Conservation (phyloP, 345 rosid genomes). For the Eucalyptus microcorys region DNA sequence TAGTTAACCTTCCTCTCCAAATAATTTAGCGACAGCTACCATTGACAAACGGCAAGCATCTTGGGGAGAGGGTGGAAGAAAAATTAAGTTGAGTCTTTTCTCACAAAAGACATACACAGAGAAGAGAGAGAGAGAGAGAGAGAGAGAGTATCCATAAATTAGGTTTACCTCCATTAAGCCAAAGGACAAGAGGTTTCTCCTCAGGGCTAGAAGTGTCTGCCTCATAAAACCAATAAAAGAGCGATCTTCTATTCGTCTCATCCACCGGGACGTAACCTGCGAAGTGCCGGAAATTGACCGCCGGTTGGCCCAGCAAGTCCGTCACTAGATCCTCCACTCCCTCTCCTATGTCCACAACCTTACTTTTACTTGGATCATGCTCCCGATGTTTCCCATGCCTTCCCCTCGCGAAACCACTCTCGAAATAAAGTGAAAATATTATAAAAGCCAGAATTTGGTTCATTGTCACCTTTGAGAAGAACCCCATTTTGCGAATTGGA, state of each 20-base stretch:
- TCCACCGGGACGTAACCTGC: constrained; percentile 73
- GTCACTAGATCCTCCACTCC: constrained; percentile 30
- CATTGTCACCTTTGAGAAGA: not conserved
- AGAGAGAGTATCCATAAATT: not conserved
- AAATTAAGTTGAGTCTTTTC: not conserved
- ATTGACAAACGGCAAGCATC: not conserved
- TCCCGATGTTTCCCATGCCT: constrained; percentile 1
- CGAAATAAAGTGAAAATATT: not conserved
- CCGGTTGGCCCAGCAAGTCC: constrained; percentile 57
- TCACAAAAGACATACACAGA: not conserved
- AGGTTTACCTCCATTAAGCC: constrained; percentile 91
- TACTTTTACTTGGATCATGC: not conserved
- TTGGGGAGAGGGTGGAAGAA: not conserved
- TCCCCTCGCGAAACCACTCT: not conserved
- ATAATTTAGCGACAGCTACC: not conserved
- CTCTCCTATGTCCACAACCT: not conserved
- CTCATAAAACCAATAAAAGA: constrained; percentile 92
- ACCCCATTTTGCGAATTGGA: not conserved
- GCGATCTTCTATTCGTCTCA: constrained; percentile 48
- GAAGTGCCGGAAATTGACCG: constrained; percentile 47
- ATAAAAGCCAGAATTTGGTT: not conserved
- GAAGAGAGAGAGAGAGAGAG: not conserved
- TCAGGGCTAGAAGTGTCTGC: constrained; percentile 31
- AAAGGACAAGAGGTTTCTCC: constrained; percentile 68
- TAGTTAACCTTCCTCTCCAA: not conserved